phyloP scores from a whole-genome alignment of 306 rosid species.

The Vigna nakashimae region DNA sequence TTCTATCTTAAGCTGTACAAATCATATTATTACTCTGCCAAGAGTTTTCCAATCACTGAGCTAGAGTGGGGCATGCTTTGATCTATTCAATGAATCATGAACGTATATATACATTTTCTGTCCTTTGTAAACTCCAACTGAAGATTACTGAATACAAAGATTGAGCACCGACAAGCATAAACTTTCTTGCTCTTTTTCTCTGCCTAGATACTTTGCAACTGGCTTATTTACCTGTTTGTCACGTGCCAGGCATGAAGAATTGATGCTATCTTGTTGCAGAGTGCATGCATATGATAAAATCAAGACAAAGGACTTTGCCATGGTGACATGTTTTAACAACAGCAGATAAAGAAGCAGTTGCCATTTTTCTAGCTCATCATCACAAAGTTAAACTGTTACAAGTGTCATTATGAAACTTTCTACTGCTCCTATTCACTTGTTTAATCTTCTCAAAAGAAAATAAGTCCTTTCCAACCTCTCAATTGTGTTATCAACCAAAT shows the following conservation, averaged over 20 bases:
- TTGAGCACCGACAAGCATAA: conserved; percentile 40
- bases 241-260: conserved; percentile 38
- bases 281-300: conserved; percentile 35
- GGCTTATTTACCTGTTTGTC: conserved; percentile 24
- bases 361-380: background rate
- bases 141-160: conserved; percentile 28
- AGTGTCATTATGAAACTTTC: conserved; percentile 14
- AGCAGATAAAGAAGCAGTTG: background rate
- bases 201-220: conserved; percentile 33
- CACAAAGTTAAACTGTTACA: background rate
- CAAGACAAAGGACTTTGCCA: conserved; percentile 25
- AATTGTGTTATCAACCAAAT: conserved; percentile 16
- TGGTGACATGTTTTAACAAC: conserved; percentile 33
- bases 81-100: conserved; percentile 17
- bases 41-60: conserved; percentile 20
- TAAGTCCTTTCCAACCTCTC: conserved; percentile 12
- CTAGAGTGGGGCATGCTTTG: conserved; percentile 19
- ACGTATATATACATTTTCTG: background rate
- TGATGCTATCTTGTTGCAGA: conserved; percentile 35
- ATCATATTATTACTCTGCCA: background rate
- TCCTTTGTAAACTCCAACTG: background rate
- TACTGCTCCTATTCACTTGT: background rate
- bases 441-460: conserved; percentile 20
- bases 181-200: conserved; percentile 32
- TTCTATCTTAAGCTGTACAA: background rate